Evolutionary conservation across 768 basidiomycete species (phyloP).

Genomic region (Lactarius quietus): DNA sequence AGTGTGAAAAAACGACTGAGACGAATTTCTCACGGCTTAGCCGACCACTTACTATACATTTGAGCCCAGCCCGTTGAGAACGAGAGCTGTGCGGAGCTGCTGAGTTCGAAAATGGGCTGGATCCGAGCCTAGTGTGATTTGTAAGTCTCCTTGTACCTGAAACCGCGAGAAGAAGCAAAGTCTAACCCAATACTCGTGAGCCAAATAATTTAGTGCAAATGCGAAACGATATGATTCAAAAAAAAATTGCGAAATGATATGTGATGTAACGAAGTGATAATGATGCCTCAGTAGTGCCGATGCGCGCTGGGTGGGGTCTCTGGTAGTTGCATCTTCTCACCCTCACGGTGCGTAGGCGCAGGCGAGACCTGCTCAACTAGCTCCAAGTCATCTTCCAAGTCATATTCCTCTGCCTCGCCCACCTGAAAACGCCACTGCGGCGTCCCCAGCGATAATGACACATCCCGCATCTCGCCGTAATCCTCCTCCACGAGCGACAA

Average conservation of each 20-base stretch:
- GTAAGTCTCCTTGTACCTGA: too few species aligned
- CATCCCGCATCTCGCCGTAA: background rate
- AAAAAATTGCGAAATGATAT: background rate
- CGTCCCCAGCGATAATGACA: background rate
- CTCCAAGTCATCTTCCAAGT: background rate
- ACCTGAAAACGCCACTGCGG: background rate
- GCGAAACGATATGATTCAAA: too few species aligned
- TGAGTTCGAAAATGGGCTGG: too few species aligned
- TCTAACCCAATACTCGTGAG: too few species aligned
- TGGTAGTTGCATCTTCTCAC: background rate
- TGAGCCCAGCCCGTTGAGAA: too few species aligned
- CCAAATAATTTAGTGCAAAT: too few species aligned
- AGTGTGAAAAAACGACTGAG: too few species aligned
- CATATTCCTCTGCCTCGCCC: background rate
- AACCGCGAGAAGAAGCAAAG: too few species aligned
- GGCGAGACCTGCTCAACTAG: background rate
- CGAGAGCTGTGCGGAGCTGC: too few species aligned
- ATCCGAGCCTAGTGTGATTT: too few species aligned
- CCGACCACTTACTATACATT: too few species aligned
- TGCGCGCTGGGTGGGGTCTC: background rate
- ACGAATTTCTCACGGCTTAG: too few species aligned
- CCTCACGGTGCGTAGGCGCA: background rate
- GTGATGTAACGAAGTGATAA: background rate
- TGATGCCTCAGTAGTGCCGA: background rate
- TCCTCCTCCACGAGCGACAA: background rate